These are phyloP conservation scores for Populus tremula DNA, from an alignment of 345 rosid genomes.

Conservation along the genomic window DNA sequence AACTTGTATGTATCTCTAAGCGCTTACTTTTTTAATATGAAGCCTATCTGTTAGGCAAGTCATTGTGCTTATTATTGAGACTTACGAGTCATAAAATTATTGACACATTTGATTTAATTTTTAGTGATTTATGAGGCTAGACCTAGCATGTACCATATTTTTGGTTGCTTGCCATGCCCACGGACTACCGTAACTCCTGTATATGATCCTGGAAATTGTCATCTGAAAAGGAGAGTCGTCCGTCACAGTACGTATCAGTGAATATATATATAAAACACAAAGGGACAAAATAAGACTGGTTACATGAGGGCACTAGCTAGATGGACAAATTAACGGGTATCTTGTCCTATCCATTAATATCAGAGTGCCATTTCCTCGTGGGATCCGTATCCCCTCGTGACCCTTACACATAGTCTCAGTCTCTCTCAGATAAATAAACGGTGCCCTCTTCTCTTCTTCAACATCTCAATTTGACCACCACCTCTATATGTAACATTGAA, in stretches of 20 bases:
- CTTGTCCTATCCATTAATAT: conserved; percentile 39
- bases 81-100: too few relatives aligned
- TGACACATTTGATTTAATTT: too few relatives aligned
- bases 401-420: conserved; percentile 1
- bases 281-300: conserved; percentile 20
- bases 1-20: too few relatives aligned
- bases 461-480: neutral
- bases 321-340: conserved; percentile 27
- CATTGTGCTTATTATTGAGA: too few relatives aligned
- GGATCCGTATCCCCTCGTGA: conserved; percentile 42
- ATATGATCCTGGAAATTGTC: neutral
- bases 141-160: conserved; percentile 10
- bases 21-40: too few relatives aligned
- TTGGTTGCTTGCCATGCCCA: neutral
- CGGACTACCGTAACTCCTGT: neutral
- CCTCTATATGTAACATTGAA: neutral
- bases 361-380: conserved; percentile 36
- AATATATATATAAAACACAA: neutral
- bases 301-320: neutral
- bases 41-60: too few relatives aligned
- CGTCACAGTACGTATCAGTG: conserved; percentile 1
- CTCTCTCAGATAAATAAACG: neutral
- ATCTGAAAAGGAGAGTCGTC: conserved; percentile 32
- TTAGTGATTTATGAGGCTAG: too few relatives aligned
- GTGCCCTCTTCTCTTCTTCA: neutral